These are phyloP conservation scores for Wickerhamia fluorescens DNA, from an alignment of 805 yeast genomes.

Conservation along the genomic window DNA sequence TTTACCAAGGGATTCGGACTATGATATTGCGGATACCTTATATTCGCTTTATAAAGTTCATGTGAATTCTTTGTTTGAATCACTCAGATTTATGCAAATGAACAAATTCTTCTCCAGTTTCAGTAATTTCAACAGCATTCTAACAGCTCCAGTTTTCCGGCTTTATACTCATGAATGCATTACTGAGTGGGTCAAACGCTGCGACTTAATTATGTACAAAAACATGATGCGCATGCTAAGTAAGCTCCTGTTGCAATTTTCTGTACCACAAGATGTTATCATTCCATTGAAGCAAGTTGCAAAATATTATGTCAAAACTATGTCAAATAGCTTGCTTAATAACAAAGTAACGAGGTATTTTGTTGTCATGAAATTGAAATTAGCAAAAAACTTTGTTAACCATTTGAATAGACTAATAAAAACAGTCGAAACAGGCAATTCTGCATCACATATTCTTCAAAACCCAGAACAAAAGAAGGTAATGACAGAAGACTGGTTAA, in stretches of 20 bases:
- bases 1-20: constrained; percentile 40
- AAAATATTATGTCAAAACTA: constrained; percentile 38
- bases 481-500: constrained; percentile 56
- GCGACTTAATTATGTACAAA: constrained; percentile 60
- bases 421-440: constrained; percentile 46
- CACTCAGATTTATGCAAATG: constrained; percentile 60
- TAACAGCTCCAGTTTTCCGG: constrained; percentile 58
- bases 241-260: constrained; percentile 47
- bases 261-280: constrained; percentile 50
- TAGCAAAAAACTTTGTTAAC: constrained; percentile 48
- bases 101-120: constrained; percentile 51
- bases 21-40: constrained; percentile 55
- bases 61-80: constrained; percentile 57
- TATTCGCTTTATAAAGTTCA: constrained; percentile 56
- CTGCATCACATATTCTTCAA: constrained; percentile 41
- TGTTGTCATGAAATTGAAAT: constrained; percentile 42
- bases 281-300: constrained; percentile 50
- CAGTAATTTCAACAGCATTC: constrained; percentile 42
- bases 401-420: constrained; percentile 49
- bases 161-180: constrained; percentile 45
- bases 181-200: constrained; percentile 56
- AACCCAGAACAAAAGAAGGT: constrained; percentile 35
- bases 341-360: constrained; percentile 44
- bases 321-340: constrained; percentile 28
- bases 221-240: constrained; percentile 51